These are phyloP conservation scores for Bonnemaisonia californica DNA, from an alignment of 31 red algal genomes.

Conservation along the genomic window DNA sequence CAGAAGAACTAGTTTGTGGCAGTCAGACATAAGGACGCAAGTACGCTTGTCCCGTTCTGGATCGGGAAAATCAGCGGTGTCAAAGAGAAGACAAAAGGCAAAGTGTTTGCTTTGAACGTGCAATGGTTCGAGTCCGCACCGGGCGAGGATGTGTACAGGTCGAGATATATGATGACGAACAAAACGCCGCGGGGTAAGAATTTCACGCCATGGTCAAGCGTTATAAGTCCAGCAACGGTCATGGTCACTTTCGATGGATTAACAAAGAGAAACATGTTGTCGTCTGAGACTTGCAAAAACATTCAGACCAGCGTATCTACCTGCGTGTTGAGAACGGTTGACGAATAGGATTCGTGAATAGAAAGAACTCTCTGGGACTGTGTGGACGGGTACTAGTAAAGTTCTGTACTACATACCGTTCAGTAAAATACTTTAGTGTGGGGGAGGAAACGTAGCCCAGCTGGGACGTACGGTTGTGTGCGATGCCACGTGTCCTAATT, in stretches of 20 bases:
- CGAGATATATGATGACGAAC: not conserved
- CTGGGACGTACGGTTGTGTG: too few relatives aligned
- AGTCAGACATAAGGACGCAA: not conserved
- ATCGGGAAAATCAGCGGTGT: conserved; percentile 7
- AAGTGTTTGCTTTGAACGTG: not conserved
- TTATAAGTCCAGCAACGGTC: not conserved
- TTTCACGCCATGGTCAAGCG: not conserved
- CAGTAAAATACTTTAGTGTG: too few relatives aligned
- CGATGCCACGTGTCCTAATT: too few relatives aligned
- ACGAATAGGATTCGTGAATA: too few relatives aligned
- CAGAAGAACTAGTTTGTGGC: not conserved
- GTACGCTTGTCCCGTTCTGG: not conserved
- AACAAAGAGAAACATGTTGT: not conserved
- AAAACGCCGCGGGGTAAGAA: not conserved
- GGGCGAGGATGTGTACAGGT: not conserved
- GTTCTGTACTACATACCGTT: too few relatives aligned
- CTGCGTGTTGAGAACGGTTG: too few relatives aligned
- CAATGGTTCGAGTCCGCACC: not conserved
- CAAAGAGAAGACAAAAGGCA: not conserved
- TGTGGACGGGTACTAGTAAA: too few relatives aligned
- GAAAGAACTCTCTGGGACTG: too few relatives aligned
- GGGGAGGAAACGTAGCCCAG: too few relatives aligned
- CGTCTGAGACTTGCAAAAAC: conserved; percentile 17
- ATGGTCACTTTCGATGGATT: conserved; percentile 1
- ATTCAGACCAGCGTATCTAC: too few relatives aligned